Percentiles rank a stretch among this genome's conserved stretches.
phyloP scores from a whole-genome alignment of 139 green algal species.

The Zygnema circumcarinatum region DNA sequence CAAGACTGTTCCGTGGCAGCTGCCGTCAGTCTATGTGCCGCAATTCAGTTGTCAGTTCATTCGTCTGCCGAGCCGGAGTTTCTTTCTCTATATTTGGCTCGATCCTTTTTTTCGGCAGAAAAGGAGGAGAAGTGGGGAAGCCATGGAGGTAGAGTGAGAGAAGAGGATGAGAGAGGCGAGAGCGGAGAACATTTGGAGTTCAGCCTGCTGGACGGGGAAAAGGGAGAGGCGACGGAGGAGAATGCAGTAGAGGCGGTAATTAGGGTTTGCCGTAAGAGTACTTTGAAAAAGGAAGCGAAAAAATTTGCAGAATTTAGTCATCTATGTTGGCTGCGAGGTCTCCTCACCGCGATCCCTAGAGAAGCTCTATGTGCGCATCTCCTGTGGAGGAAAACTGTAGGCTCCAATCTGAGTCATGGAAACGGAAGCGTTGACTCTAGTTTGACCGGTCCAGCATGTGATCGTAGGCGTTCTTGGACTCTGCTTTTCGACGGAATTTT shows the following conservation, averaged over 20 bases:
- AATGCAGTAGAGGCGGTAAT: not conserved
- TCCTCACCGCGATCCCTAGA: slow-evolving; percentile 49
- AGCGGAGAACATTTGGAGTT: slow-evolving; percentile 1
- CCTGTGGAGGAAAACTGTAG: slow-evolving; percentile 9
- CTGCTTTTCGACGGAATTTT: slow-evolving; percentile 59
- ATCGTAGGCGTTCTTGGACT: slow-evolving; percentile 38
- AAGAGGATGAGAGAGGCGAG: slow-evolving; percentile 39
- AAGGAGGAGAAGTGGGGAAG: slow-evolving; percentile 17
- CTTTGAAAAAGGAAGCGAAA: not conserved
- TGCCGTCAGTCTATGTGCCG: slow-evolving; percentile 33
- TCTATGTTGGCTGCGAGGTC: slow-evolving; percentile 48
- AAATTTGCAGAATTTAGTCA: slow-evolving; percentile 32
- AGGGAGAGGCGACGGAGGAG: not conserved
- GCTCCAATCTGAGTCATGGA: not conserved
- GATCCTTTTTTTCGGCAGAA: slow-evolving; percentile 2
- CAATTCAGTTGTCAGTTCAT: slow-evolving; percentile 24
- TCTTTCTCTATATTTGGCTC: not conserved
- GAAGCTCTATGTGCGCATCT: slow-evolving; percentile 38
- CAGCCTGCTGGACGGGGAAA: not conserved
- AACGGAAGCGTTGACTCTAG: not conserved
- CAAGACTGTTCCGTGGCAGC: slow-evolving; percentile 49
- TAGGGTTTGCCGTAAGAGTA: not conserved
- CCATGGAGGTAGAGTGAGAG: slow-evolving; percentile 21
- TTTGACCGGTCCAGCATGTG: too few relatives aligned
- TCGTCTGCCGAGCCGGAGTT: not conserved